These are phyloP conservation scores for Rhynchosporium agropyri DNA, from an alignment of 2,329 filamentous ascomycete species.

Conservation along the genomic window DNA sequence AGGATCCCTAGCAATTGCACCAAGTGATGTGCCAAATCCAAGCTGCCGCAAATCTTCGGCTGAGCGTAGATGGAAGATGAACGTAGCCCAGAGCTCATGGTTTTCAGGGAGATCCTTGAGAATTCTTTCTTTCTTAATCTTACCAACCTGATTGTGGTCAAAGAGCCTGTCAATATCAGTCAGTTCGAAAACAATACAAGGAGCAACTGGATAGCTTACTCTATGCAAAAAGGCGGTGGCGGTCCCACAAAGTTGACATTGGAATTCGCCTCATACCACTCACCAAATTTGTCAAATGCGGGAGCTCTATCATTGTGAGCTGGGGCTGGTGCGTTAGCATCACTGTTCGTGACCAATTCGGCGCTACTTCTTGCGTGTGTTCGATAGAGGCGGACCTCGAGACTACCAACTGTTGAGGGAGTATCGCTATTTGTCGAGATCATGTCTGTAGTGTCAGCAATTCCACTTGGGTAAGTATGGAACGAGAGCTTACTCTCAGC, in stretches of 20 bases:
- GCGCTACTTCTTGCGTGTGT: neutral
- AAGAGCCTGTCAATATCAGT: constrained; percentile 21
- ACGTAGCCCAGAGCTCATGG: constrained; percentile 29
- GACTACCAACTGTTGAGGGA: constrained; percentile 24
- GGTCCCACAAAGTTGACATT: constrained; percentile 16
- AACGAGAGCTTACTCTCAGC: constrained; percentile 19
- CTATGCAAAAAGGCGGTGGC: constrained; percentile 32
- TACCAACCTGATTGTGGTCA: constrained; percentile 13
- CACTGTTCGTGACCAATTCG: neutral
- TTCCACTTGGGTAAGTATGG: neutral
- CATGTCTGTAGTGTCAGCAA: constrained; percentile 1
- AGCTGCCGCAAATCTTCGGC: constrained; percentile 20
- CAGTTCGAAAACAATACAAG: neutral
- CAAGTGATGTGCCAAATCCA: constrained; percentile 23
- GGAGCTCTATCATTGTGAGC: constrained; percentile 12
- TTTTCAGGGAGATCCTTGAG: constrained; percentile 23
- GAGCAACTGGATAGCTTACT: constrained; percentile 20
- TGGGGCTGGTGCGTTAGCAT: neutral
- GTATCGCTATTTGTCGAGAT: neutral
- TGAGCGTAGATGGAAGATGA: constrained; percentile 30
- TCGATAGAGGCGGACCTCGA: constrained; percentile 21
- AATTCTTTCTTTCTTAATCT: neutral
- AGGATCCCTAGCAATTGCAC: constrained; percentile 1
- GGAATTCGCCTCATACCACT: constrained; percentile 30
- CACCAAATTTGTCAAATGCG: constrained; percentile 24